Percentiles rank a stretch among this genome's conserved stretches.
These are phyloP conservation scores for Neocatenulostroma microsporum DNA, from an alignment of 2,329 filamentous ascomycete species.

Conservation along the genomic window DNA sequence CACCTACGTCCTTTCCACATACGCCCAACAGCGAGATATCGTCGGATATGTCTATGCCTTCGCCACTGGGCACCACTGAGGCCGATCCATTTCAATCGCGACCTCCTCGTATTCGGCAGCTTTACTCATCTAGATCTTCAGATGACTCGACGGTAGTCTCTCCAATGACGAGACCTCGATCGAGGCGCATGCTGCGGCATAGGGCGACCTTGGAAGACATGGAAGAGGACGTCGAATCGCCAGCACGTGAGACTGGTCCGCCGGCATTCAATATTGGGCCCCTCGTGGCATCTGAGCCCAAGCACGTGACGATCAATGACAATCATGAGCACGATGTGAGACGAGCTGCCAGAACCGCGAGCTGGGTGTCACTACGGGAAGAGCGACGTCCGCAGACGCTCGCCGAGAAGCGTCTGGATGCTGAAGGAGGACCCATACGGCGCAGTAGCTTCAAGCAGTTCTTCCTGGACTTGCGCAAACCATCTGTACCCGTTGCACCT, in stretches of 20 bases:
- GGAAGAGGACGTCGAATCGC: conserved; percentile 6
- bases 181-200: conserved; percentile 6
- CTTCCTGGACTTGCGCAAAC: conserved; percentile 20
- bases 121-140: too few species aligned
- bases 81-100: too few species aligned
- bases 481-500: background rate
- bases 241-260: too few species aligned
- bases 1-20: conserved; percentile 3
- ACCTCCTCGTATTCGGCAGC: too few species aligned
- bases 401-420: conserved; percentile 8
- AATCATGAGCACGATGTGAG: too few species aligned
- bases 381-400: too few species aligned
- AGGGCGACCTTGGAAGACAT: conserved; percentile 5
- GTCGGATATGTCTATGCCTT: background rate
- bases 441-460: conserved; percentile 14
- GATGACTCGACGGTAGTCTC: background rate
- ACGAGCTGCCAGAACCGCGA: too few species aligned
- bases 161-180: background rate
- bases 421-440: background rate
- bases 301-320: too few species aligned
- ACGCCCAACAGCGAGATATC: background rate
- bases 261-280: background rate
- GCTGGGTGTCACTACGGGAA: too few species aligned
- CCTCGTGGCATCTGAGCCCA: background rate
- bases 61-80: background rate